Evolutionary conservation across 2,329 filamentous ascomycete genomes (phyloP).

Genomic region (Fusarium tuaranense): DNA sequence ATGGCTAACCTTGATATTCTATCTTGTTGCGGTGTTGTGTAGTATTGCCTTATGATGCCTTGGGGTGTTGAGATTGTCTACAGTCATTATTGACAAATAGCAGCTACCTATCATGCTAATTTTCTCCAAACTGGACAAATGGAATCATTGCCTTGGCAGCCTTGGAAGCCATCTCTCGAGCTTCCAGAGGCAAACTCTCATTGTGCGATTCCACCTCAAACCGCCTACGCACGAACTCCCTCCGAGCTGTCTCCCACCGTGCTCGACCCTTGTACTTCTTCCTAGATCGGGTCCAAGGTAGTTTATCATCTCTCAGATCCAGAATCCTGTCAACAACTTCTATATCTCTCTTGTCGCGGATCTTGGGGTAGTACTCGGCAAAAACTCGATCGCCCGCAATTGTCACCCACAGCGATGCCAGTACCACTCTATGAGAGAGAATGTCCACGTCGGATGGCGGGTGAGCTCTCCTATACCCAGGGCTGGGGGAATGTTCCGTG

Average conservation of each 20-base stretch:
- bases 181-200: fast-evolving
- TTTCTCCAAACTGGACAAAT: background rate
- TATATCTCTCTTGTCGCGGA: conserved; percentile 9
- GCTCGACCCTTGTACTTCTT: conserved; percentile 1
- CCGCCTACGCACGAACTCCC: background rate
- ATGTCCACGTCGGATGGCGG: background rate
- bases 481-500: background rate
- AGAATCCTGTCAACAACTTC: background rate
- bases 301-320: background rate
- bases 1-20: too few species aligned
- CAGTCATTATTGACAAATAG: too few species aligned
- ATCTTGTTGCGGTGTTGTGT: too few species aligned
- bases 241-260: conserved; percentile 16
- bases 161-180: background rate
- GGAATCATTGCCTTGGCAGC: background rate
- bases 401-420: background rate
- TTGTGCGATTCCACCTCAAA: conserved; percentile 14
- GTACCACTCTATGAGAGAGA: background rate
- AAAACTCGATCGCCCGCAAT: background rate
- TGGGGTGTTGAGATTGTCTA: too few species aligned
- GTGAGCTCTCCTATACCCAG: background rate
- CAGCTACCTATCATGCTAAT: too few species aligned
- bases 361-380: background rate
- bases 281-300: conserved; percentile 13
- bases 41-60: too few species aligned